Evolutionary conservation across 441 rosid genomes (phyloP).

Genomic region (Mallotus japonicus): DNA sequence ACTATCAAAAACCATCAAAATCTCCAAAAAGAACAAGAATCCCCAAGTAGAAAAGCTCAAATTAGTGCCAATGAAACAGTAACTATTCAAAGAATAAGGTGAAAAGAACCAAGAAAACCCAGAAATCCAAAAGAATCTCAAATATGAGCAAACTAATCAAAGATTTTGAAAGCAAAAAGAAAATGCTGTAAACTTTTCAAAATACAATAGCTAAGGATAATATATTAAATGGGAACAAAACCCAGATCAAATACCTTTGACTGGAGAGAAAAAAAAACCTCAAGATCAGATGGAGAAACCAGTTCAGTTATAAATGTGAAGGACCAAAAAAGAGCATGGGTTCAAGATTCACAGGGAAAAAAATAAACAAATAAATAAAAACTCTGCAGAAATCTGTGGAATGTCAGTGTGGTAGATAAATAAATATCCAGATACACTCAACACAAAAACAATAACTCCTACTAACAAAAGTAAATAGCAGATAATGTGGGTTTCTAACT

Average conservation of each 20-base stretch:
- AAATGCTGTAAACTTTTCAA: constrained; percentile 2
- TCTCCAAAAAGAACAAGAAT: neutral
- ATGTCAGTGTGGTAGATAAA: constrained; percentile 35
- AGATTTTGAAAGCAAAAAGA: constrained; percentile 8
- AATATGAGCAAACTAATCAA: constrained; percentile 10
- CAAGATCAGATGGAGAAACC: constrained; percentile 28
- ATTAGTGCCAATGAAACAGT: constrained; percentile 39
- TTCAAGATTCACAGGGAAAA: constrained; percentile 21
- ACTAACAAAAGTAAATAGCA: constrained; percentile 11
- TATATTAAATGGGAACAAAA: constrained; percentile 17
- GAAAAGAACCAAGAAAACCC: constrained; percentile 10
- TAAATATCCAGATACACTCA: constrained; percentile 19
- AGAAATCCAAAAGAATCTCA: neutral
- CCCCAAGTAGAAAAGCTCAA: neutral
- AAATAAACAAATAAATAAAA: neutral
- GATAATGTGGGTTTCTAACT: constrained; percentile 34
- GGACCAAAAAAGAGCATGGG: constrained; percentile 8
- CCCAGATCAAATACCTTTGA: constrained; percentile 46
- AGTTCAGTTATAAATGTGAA: constrained; percentile 20
- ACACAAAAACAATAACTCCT: neutral
- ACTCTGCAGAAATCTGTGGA: constrained; percentile 30
- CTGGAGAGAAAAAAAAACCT: constrained; percentile 22
- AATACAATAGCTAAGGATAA: neutral
- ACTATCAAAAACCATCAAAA: constrained; percentile 9
- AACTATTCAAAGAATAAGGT: constrained; percentile 8